Conservation (phyloP, 305 asterid genomes). For the Striga hermonthica region DNA sequence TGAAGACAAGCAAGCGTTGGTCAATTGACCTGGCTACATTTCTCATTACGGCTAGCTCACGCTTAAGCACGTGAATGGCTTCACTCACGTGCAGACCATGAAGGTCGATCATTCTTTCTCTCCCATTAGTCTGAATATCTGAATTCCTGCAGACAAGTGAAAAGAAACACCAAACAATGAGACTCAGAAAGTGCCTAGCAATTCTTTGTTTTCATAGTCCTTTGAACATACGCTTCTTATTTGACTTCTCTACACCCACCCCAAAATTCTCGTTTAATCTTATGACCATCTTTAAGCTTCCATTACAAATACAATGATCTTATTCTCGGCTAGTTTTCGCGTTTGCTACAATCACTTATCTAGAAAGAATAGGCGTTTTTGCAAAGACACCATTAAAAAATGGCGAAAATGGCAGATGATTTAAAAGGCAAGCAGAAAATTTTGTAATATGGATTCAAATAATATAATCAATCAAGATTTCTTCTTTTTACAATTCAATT, state of each 20-base stretch:
- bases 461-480: too few species aligned
- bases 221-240: neutral
- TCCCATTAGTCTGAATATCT: constrained; percentile 51
- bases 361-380: neutral
- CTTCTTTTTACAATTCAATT: too few species aligned
- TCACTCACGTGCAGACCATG: constrained; percentile 83
- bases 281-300: too few species aligned
- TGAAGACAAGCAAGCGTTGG: constrained; percentile 64
- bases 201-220: too few species aligned
- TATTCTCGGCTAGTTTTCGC: too few species aligned
- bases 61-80: constrained; percentile 76
- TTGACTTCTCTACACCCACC: neutral
- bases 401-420: neutral
- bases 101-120: constrained; percentile 82
- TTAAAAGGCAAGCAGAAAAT: too few species aligned
- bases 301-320: too few species aligned
- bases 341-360: too few species aligned
- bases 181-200: too few species aligned
- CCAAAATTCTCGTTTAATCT: neutral
- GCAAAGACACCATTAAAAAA: neutral
- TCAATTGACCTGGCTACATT: constrained; percentile 72
- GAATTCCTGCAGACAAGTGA: constrained; percentile 48
- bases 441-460: too few species aligned
- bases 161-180: neutral
- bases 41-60: constrained; percentile 62